A percentile compares a stretch with the other conserved stretches of the same genome.
phyloP scores from a whole-genome alignment of 305 asterid genomes.

The Fraxinus xanthoxyloides region DNA sequence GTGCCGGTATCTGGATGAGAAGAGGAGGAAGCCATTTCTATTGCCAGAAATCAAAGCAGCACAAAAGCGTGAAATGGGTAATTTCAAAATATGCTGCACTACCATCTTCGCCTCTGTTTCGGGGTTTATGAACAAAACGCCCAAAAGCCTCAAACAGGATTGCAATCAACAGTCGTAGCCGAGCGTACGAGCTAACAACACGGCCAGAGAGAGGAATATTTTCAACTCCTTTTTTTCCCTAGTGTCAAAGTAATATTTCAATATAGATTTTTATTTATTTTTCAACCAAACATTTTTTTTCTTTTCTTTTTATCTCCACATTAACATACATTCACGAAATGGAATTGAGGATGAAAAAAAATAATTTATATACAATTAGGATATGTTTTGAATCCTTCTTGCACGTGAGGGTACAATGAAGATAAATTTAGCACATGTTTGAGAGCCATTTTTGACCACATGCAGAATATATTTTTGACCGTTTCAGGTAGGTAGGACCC shows the following conservation, averaged over 20 bases:
- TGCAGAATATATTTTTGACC: too few species aligned
- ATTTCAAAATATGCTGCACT: conserved; percentile 45
- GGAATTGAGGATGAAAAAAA: too few species aligned
- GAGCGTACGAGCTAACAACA: not conserved
- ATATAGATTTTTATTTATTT: too few species aligned
- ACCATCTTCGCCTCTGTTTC: conserved; percentile 43
- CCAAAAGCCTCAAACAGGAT: not conserved
- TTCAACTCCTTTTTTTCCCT: too few species aligned
- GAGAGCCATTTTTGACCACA: too few species aligned
- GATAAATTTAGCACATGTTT: too few species aligned
- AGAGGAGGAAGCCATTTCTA: conserved; percentile 28
- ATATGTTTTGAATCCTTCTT: too few species aligned
- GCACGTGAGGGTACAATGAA: too few species aligned
- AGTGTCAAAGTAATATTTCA: too few species aligned
- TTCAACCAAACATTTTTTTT: too few species aligned
- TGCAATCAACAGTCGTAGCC: not conserved
- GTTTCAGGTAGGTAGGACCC: too few species aligned
- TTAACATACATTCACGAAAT: not conserved
- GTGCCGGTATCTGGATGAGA: conserved; percentile 30
- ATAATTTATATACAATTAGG: too few species aligned
- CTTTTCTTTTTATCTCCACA: not conserved
- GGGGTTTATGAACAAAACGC: not conserved
- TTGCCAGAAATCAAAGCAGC: conserved; percentile 26
- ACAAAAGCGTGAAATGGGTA: conserved; percentile 37
- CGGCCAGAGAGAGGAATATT: not conserved